These are phyloP conservation scores for Venturia carpophila DNA, from an alignment of 2,329 filamentous ascomycete species.

Conservation along the genomic window DNA sequence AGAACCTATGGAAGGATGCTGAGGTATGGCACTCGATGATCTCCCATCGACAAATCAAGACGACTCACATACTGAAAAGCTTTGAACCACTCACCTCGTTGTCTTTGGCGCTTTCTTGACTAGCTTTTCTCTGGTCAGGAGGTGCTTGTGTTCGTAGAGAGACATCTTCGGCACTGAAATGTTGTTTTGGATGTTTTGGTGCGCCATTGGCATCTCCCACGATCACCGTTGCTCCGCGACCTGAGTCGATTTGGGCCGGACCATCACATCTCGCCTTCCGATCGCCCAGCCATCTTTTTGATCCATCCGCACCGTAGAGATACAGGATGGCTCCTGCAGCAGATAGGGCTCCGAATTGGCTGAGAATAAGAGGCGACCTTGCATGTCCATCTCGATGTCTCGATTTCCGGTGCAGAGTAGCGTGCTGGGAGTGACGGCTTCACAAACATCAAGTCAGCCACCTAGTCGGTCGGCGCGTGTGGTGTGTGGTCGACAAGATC, in stretches of 20 bases:
- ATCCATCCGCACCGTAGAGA: conserved; percentile 2
- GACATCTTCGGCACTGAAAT: conserved; percentile 18
- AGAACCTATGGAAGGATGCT: not conserved
- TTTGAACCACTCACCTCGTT: not conserved
- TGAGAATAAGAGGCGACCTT: not conserved
- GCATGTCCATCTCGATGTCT: not conserved
- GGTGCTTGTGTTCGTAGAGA: conserved; percentile 12
- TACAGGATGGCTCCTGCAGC: conserved; percentile 3
- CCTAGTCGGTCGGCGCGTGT: not conserved
- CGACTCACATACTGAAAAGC: not conserved
- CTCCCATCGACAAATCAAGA: not conserved
- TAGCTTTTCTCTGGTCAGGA: not conserved
- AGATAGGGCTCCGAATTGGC: conserved; percentile 1
- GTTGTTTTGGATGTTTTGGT: conserved; percentile 7
- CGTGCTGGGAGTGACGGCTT: not conserved
- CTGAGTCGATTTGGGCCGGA: not conserved
- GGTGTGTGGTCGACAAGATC: not conserved
- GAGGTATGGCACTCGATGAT: not conserved
- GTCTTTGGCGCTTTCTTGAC: not conserved
- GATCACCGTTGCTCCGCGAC: not conserved
- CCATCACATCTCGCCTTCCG: conserved; percentile 9
- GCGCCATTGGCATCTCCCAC: not conserved
- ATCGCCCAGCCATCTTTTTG: conserved; percentile 2
- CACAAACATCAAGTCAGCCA: not conserved
- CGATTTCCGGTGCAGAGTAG: not conserved